These are phyloP conservation scores for Isatis lusitanica DNA, from an alignment of 441 rosid genomes.

Conservation along the genomic window DNA sequence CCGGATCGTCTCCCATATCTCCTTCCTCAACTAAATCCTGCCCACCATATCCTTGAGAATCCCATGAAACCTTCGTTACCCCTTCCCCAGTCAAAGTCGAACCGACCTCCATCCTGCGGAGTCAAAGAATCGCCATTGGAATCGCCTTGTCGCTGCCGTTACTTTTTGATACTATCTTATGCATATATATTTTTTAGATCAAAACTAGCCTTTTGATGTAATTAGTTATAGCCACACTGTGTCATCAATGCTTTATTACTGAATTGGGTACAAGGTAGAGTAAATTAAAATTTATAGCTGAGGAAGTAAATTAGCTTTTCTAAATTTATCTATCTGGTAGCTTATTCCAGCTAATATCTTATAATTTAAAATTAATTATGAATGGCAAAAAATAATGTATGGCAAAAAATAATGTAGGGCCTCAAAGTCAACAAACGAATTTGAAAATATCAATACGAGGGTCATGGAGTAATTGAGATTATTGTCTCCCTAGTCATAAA, in stretches of 20 bases:
- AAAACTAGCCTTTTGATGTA: neutral
- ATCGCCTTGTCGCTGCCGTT: too few species aligned
- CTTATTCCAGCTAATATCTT: neutral
- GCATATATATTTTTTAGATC: neutral
- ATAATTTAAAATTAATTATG: slow-evolving; percentile 6
- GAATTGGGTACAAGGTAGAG: neutral
- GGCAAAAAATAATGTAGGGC: slow-evolving; percentile 16
- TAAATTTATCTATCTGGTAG: slow-evolving; percentile 2
- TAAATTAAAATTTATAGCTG: neutral
- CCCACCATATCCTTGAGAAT: too few species aligned
- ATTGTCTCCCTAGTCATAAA: slow-evolving; percentile 22
- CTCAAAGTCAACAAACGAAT: slow-evolving; percentile 23
- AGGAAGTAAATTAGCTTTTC: neutral
- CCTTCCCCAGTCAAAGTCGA: too few species aligned
- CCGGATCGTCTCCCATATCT: too few species aligned
- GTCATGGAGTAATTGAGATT: neutral
- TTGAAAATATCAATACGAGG: neutral
- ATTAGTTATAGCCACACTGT: neutral
- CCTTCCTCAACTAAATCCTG: too few species aligned
- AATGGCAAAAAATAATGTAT: slow-evolving; percentile 8
- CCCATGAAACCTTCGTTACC: too few species aligned
- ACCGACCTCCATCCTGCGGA: too few species aligned
- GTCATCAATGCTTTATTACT: slow-evolving; percentile 1
- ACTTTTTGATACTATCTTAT: too few species aligned
- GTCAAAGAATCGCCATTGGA: too few species aligned